Evolutionary conservation across 306 rosid species (phyloP), one percentile per base, ranked within the genome.

Genomic region (Cucumis melo): DNA sequence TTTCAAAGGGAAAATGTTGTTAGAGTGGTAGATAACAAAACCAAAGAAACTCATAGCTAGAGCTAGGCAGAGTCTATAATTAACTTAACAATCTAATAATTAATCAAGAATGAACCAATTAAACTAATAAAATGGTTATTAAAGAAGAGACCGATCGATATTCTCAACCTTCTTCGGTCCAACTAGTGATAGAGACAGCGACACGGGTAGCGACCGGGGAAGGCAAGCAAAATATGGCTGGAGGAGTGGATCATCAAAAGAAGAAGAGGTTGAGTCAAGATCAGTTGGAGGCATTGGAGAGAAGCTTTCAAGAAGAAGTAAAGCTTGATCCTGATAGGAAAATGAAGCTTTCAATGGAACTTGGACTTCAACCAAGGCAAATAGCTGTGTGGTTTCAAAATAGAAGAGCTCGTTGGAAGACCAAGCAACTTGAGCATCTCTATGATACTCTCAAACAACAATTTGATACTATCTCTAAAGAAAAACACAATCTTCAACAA

Each of bases 301-400:
- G 86, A 67, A 90, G 93, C 75, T 94, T 94, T 68, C 92, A 84
- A 63, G 91, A 92, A 77, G 99, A 94, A 85, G 91, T 86, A 54
- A 94, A 94, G 83, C 79, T 94, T 20, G 99, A 94, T 65, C 99
- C 95, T 7, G 92, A 90, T 5, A 88, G 97, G 75, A 94, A 94
- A 81, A 86, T 88, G 89, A 90, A 92, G 91, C 96, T 94, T 2
- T 90, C 99, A 1, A 84, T 74, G 71, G 96, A 94, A 54, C 85
- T 94, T n/a, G 96, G 96, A 11, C 91, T 94, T 1, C 99, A 92
- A 73, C 96, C 99, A 53, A 91, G 96, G 11, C 97, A 94, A 57
- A 90, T 94, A 2, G 95, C 99, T 12, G 91, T 94, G 14, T 94
- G 99, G 99, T 94, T 94, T 80, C 99, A 94, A 73, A 94, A 94